Conservation (phyloP, 2,329 filamentous ascomycete genomes). For the Colletotrichum caudatum region DNA sequence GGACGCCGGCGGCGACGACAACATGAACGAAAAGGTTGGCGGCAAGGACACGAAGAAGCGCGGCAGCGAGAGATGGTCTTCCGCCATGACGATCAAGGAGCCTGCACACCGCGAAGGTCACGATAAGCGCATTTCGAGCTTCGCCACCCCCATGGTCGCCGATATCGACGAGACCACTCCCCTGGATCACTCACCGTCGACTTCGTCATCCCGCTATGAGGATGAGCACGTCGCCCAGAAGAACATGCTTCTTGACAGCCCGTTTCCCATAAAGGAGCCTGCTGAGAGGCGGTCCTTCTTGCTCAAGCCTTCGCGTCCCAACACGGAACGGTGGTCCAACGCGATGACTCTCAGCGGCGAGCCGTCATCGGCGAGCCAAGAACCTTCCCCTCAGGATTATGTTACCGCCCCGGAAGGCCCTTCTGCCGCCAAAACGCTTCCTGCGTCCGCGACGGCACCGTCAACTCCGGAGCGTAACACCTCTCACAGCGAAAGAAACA, state of each 20-base stretch:
- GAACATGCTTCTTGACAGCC: conserved; percentile 27
- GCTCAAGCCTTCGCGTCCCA: conserved; percentile 33
- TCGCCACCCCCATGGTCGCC: conserved; percentile 31
- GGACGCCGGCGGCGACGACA: conserved; percentile 28
- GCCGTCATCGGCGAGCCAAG: conserved; percentile 16
- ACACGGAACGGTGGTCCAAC: conserved; percentile 32
- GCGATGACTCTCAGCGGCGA: conserved; percentile 36
- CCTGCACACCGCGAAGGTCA: conserved; percentile 19
- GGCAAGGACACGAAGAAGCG: conserved; percentile 32
- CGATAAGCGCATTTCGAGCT: conserved; percentile 34
- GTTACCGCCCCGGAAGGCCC: neutral
- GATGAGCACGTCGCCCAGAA: conserved; percentile 28
- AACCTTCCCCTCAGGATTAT: conserved; percentile 5
- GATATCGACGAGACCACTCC: conserved; percentile 34
- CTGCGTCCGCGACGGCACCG: conserved; percentile 27
- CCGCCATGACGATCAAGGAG: conserved; percentile 34
- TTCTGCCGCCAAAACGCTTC: neutral
- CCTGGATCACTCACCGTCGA: conserved; percentile 6
- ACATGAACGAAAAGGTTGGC: conserved; percentile 27
- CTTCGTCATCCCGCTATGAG: conserved; percentile 28
- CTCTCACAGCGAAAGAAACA: conserved; percentile 24
- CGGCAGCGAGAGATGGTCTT: conserved; percentile 34
- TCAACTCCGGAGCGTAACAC: conserved; percentile 25
- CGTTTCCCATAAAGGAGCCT: conserved; percentile 32
- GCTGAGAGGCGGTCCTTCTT: conserved; percentile 34